phyloP scores from a whole-genome alignment of 2,329 filamentous ascomycete genomes.

The Colletotrichum gloeosporioides region DNA sequence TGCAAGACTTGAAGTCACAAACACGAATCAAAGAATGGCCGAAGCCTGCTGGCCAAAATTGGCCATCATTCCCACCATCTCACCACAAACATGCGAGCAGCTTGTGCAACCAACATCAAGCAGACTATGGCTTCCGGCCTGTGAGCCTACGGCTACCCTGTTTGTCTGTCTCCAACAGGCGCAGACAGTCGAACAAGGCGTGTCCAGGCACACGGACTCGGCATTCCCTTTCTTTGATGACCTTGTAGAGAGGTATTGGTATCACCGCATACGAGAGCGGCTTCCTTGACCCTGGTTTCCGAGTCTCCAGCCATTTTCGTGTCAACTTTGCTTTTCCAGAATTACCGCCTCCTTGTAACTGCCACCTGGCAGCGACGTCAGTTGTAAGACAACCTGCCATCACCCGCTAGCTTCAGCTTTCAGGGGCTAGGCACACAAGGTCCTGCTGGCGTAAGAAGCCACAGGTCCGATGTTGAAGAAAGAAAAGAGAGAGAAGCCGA shows the following conservation, averaged over 20 bases:
- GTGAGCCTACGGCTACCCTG: background rate
- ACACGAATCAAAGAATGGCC: background rate
- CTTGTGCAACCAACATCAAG: background rate
- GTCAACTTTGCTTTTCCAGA: background rate
- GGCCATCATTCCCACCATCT: background rate
- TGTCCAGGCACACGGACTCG: background rate
- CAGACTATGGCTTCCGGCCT: background rate
- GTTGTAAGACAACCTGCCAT: background rate
- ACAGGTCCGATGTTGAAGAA: background rate
- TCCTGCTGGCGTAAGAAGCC: background rate
- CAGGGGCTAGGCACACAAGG: background rate
- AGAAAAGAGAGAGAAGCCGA: background rate
- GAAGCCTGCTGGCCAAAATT: background rate
- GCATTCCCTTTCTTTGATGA: background rate
- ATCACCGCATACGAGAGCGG: background rate
- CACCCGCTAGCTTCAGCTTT: background rate
- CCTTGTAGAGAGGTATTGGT: background rate
- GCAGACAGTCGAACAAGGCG: background rate
- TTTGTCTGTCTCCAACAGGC: background rate
- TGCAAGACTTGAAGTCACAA: background rate
- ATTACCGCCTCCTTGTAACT: background rate
- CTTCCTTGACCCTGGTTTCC: background rate
- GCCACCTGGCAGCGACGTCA: background rate
- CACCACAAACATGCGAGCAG: background rate
- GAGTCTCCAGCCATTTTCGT: background rate